Conservation (phyloP, 129 eudicot species). For the Artemisia tridentata region DNA sequence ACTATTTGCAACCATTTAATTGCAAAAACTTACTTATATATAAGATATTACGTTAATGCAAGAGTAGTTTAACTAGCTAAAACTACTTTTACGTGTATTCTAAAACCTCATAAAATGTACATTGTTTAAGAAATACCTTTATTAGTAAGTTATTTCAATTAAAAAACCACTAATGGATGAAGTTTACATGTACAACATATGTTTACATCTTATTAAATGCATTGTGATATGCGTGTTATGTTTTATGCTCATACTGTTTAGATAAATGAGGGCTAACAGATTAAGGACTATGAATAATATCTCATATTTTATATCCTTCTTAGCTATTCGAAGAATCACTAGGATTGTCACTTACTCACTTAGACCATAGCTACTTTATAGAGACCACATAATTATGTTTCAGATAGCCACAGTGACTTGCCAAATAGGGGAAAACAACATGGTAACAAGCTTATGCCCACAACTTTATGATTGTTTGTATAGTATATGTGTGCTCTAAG, state of each 20-base stretch:
- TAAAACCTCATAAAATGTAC: no score
- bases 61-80: no score
- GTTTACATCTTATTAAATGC: background rate
- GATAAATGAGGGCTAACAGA: no score
- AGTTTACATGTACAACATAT: background rate
- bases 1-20: background rate
- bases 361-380: slow-evolving; percentile 5
- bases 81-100: no score
- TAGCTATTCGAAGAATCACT: background rate
- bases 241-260: no score
- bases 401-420: background rate
- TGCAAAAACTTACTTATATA: background rate
- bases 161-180: background rate
- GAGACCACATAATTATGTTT: slow-evolving; percentile 16
- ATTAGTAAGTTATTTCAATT: background rate
- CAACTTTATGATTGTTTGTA: slow-evolving; percentile 15
- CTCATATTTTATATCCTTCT: background rate
- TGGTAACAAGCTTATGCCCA: slow-evolving; percentile 29
- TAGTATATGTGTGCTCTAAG: slow-evolving; percentile 19
- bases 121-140: background rate
- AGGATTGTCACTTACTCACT: background rate
- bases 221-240: no score
- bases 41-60: background rate
- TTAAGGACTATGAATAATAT: background rate
- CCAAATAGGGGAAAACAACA: slow-evolving; percentile 19